A percentile compares a stretch with the other conserved stretches of the same genome.
These are phyloP conservation scores for Tolypocladium capitatum DNA, from an alignment of 2,329 filamentous ascomycete species.

Conservation along the genomic window DNA sequence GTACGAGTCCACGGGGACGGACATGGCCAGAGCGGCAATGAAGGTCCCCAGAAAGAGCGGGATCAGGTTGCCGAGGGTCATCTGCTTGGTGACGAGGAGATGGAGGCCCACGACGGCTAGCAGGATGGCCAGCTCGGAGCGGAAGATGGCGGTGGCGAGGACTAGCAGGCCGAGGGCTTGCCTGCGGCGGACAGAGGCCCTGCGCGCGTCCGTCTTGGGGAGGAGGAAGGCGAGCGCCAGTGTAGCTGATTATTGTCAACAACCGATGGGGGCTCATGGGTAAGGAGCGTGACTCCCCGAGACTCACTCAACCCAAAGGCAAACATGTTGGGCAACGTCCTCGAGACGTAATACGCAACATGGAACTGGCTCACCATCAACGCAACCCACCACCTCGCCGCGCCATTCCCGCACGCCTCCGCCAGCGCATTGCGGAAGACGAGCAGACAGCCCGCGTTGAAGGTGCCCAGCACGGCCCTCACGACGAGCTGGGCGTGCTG, in stretches of 20 bases:
- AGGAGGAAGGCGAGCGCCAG: slow-evolving; percentile 42
- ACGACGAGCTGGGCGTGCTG: slow-evolving; percentile 48
- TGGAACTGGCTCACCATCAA: slow-evolving; percentile 83
- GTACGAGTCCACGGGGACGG: slow-evolving; percentile 72
- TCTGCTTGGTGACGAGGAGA: slow-evolving; percentile 42
- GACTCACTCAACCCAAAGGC: slow-evolving; percentile 71
- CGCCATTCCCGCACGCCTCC: slow-evolving; percentile 52
- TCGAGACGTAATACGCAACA: slow-evolving; percentile 79
- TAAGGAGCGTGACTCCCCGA: neutral
- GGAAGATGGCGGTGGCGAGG: slow-evolving; percentile 70
- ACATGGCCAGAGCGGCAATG: slow-evolving; percentile 51
- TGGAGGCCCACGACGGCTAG: slow-evolving; percentile 55
- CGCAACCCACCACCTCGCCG: slow-evolving; percentile 66
- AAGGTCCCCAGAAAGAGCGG: slow-evolving; percentile 53
- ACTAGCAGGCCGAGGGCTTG: slow-evolving; percentile 67
- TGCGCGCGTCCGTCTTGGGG: slow-evolving; percentile 15
- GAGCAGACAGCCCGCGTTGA: slow-evolving; percentile 58
- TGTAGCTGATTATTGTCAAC: slow-evolving; percentile 37
- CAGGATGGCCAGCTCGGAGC: slow-evolving; percentile 76
- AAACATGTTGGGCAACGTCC: slow-evolving; percentile 93
- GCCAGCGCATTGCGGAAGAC: slow-evolving; percentile 51
- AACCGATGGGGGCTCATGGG: neutral
- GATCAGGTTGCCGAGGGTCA: slow-evolving; percentile 45
- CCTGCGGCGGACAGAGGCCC: slow-evolving; percentile 33
- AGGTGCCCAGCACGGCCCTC: slow-evolving; percentile 61